Percentiles rank a stretch among this genome's conserved stretches.
These are phyloP conservation scores for maize (Zea mays) DNA, from an alignment of 176 grass and related monocot genomes.

Conservation along the genomic window Zm-B73-REFERENCE-NAM-5.0 NC_050097.1:34910501-34911000, in stretches of 20 bases:
- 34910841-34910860: not conserved
- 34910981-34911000: not conserved
- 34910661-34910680: conserved; percentile 45
- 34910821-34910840: conserved; percentile 34
- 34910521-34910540: conserved; percentile 72
- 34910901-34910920: conserved; percentile 10
- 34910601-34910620: conserved; percentile 53
- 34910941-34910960: not conserved
- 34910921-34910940: conserved; percentile 1
- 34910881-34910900: conserved; percentile 49
- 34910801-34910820: conserved; percentile 53
- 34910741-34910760: not conserved
- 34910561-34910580: conserved; percentile 66
- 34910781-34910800: conserved; percentile 31
- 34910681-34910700: conserved; percentile 35
- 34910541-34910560: conserved; percentile 69
- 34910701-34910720: conserved; percentile 32
- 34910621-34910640: conserved; percentile 58
- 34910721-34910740: not conserved
- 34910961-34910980: not conserved
- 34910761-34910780: not conserved
- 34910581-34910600: conserved; percentile 54
- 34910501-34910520: conserved; percentile 44
- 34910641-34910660: conserved; percentile 43
- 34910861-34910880: not conserved